Percentiles rank a stretch among this genome's conserved stretches.
phyloP scores from a whole-genome alignment of 2,329 filamentous ascomycete species.

The Aspergillus brunneoviolaceus region DNA sequence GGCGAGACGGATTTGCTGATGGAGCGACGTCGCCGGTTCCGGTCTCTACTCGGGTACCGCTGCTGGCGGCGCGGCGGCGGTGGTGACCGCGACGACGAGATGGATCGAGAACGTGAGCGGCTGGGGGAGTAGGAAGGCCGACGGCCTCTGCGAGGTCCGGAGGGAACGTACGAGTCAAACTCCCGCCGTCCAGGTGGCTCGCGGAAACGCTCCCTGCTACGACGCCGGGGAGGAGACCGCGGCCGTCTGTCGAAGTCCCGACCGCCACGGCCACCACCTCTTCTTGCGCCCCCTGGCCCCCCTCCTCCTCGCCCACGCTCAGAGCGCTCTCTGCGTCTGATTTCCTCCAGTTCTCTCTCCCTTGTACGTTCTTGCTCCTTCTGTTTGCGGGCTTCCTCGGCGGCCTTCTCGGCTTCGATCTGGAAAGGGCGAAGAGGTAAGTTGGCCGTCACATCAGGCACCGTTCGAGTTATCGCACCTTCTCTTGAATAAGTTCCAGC shows the following conservation, averaged over 20 bases:
- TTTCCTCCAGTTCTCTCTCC: constrained; percentile 67
- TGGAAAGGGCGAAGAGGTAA: constrained; percentile 33
- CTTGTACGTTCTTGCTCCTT: constrained; percentile 70
- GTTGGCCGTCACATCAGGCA: constrained; percentile 4
- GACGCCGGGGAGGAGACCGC: constrained; percentile 53
- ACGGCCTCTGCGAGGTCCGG: constrained; percentile 42
- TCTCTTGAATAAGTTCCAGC: constrained; percentile 88
- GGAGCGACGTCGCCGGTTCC: constrained; percentile 34
- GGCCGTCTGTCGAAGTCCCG: constrained; percentile 50
- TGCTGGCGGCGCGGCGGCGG: constrained; percentile 32
- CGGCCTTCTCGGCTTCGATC: constrained; percentile 80
- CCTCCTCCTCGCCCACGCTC: constrained; percentile 41
- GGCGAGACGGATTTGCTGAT: constrained; percentile 43
- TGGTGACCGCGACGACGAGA: constrained; percentile 33
- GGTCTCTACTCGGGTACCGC: constrained; percentile 24
- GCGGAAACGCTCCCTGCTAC: constrained; percentile 47
- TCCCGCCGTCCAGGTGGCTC: constrained; percentile 51
- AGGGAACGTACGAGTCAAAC: constrained; percentile 59
- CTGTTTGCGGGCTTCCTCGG: constrained; percentile 69
- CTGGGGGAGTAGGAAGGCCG: constrained; percentile 36
- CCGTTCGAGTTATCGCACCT: constrained; percentile 55
- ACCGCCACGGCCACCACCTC: constrained; percentile 36
- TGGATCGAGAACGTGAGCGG: constrained; percentile 32
- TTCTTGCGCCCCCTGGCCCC: constrained; percentile 35
- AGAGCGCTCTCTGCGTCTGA: constrained; percentile 58